Conservation (phyloP, 768 basidiomycete genomes). For the Dendrothele bispora region DNA sequence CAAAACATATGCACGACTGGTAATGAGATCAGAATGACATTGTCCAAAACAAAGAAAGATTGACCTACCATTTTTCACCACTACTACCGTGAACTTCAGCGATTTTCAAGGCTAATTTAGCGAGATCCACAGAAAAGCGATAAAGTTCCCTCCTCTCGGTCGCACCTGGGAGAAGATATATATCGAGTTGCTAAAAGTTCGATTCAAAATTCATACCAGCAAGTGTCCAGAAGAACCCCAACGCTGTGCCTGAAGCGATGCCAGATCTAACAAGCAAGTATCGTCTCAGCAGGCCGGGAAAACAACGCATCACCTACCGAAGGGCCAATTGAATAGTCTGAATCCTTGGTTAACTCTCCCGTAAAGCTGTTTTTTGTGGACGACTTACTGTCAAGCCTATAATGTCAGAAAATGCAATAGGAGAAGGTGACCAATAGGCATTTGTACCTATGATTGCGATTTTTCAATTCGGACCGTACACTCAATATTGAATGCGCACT, state of each 20-base stretch:
- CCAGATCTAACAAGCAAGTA: constrained; percentile 47
- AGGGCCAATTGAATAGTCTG: constrained; percentile 68
- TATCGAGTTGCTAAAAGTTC: neutral
- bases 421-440: constrained; percentile 67
- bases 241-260: constrained; percentile 65
- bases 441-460: constrained; percentile 46
- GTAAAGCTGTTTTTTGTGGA: neutral
- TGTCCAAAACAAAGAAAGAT: constrained; percentile 7
- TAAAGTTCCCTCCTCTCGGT: constrained; percentile 65
- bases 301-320: constrained; percentile 38
- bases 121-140: constrained; percentile 67
- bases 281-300: neutral
- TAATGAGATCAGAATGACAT: neutral
- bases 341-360: neutral
- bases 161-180: constrained; percentile 36
- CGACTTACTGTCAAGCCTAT: constrained; percentile 63
- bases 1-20: constrained; percentile 60
- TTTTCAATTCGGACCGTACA: neutral
- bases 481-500: constrained; percentile 9
- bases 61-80: constrained; percentile 64
- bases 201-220: constrained; percentile 44
- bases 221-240: constrained; percentile 74
- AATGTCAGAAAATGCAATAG: constrained; percentile 56
- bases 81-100: constrained; percentile 63
- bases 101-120: constrained; percentile 64